These are phyloP conservation scores for Funneliformis mosseae DNA, from an alignment of 192 early-diverging fungal genomes.

Conservation along the genomic window DNA sequence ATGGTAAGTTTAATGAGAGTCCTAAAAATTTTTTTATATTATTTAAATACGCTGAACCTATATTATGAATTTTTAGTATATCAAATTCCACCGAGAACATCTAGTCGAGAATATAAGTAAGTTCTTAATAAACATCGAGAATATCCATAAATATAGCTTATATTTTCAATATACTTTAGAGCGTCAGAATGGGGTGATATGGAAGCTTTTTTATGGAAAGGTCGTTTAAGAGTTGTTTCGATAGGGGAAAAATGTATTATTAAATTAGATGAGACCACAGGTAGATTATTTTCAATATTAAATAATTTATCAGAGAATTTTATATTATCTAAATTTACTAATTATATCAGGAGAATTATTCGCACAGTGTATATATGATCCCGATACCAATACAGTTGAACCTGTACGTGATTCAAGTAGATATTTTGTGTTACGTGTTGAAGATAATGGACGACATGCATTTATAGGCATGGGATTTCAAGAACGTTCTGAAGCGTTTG, in stretches of 20 bases:
- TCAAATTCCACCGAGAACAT: conserved; percentile 71
- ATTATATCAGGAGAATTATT: conserved; percentile 70
- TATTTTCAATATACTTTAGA: conserved; percentile 35
- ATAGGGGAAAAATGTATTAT: conserved; percentile 69
- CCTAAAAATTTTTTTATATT: background rate
- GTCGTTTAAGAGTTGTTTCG: conserved; percentile 72
- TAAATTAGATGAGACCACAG: conserved; percentile 62
- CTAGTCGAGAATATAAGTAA: conserved; percentile 68
- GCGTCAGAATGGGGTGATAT: conserved; percentile 83
- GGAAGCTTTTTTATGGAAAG: conserved; percentile 75
- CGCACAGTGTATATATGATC: conserved; percentile 76
- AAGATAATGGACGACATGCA: conserved; percentile 73
- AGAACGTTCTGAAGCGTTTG: conserved; percentile 82
- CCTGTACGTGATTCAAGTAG: conserved; percentile 80
- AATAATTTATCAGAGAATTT: background rate
- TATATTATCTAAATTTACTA: background rate
- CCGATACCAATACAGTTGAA: conserved; percentile 69
- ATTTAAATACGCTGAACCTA: background rate
- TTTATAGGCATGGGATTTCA: conserved; percentile 86
- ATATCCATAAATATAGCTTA: background rate
- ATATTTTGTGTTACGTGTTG: conserved; percentile 86
- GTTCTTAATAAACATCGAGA: background rate
- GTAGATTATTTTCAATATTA: conserved; percentile 20
- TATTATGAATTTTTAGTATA: conserved; percentile 45
- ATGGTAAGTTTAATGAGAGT: conserved; percentile 44